Evolutionary conservation across 2,329 filamentous ascomycete genomes (phyloP), one percentile per base, ranked within the genome.

Genomic region (Aureobasidium musti): DNA sequence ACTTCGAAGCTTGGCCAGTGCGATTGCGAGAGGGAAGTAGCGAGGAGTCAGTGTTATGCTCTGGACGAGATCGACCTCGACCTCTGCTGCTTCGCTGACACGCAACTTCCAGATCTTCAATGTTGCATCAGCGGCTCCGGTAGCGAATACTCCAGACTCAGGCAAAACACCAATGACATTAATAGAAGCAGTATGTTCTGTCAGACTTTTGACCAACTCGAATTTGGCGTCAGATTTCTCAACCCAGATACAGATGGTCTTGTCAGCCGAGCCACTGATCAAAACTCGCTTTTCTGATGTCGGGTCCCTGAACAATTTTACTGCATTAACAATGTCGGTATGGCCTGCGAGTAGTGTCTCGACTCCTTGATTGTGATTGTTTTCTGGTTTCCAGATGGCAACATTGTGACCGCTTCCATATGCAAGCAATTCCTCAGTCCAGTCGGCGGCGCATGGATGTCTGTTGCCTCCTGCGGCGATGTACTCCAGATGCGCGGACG

Each of bases 401-500:
- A 99, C 85, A 79, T 95, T 95, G 72, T 89, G 88, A 78, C 96
- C 91, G 10, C 93, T 89, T 37, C 95, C 95, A 80, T 91, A 99
- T 35, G 92, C 95, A 64, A 99, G 82, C 52, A 92, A 76, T 11
- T 90, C 91, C 69, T 77, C 74, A 21, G 84, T 80, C 95, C 95
- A 99, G 79, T 98, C 94, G 33, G 94, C 93, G 33, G 92, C 91
- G 19, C 89, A 88, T 21, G 94, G 90, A 73, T 98, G 91, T 72
- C 94, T 86, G 78, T 98, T 99, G 54, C 92, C 94, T 68, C 95
- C 95, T 69, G 89, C 87, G 54, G 91, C 89, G 71, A 95, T 82
- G 72, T 84, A 87, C 23, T 60, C 64, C 19, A 59, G 53, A 45
- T n/a, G 19, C 3, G 64, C 41, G 17, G 53, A 19, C 33, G 53